A percentile compares a stretch with the other conserved stretches of the same genome.
Conservation (phyloP, 371 early-diverging fungal species). For the Blakeslea trispora region DNA sequence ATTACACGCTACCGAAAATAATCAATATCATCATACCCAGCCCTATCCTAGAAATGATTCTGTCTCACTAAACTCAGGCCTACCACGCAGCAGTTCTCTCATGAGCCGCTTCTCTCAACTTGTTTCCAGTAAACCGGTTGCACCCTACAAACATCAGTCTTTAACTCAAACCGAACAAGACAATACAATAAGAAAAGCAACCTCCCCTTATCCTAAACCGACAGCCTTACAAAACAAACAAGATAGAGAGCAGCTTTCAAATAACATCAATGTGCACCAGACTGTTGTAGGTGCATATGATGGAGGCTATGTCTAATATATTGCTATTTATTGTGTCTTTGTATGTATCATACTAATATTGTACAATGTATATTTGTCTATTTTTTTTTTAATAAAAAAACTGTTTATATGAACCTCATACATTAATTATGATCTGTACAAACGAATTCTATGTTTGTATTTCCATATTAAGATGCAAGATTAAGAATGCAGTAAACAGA, state of each 20-base stretch:
- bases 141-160: constrained; percentile 2
- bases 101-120: constrained; percentile 43
- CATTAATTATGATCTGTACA: not conserved
- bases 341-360: not conserved
- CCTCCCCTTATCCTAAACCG: not conserved
- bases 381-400: constrained; percentile 3
- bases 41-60: constrained; percentile 10
- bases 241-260: constrained; percentile 5
- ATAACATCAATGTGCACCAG: constrained; percentile 3
- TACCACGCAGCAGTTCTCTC: constrained; percentile 24
- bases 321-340: not conserved
- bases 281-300: constrained; percentile 6
- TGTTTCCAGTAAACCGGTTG: constrained; percentile 25
- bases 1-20: constrained; percentile 16
- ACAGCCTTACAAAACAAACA: constrained; percentile 1
- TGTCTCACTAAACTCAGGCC: constrained; percentile 7
- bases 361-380: not conserved
- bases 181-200: not conserved
- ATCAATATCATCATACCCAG: constrained; percentile 8
- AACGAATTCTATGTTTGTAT: not conserved
- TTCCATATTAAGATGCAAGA: not conserved
- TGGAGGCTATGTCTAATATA: constrained; percentile 15
- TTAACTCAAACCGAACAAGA: not conserved
- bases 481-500: not conserved
- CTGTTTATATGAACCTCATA: not conserved